Conservation (phyloP, 2,329 filamentous ascomycete species). For the Aspergillus sojae region DNA sequence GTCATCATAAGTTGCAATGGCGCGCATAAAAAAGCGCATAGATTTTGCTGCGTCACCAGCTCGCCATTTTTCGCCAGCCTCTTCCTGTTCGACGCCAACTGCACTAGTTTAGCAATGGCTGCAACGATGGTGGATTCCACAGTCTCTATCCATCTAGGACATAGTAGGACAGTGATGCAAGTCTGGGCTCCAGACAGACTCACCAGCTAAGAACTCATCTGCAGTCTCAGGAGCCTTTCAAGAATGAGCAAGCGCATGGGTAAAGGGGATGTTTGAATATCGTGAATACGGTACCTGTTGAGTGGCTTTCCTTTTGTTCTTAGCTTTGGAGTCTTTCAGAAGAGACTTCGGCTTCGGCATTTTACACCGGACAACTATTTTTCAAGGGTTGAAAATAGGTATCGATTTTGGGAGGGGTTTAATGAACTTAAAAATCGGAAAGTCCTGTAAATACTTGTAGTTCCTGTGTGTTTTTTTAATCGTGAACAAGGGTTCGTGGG, state of each 20-base stretch:
- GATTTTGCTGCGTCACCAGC: constrained; percentile 70
- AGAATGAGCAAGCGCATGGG: neutral
- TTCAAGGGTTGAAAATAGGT: neutral
- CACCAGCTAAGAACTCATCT: constrained; percentile 68
- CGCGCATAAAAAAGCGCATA: constrained; percentile 60
- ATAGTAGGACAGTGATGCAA: neutral
- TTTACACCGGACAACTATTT: constrained; percentile 7
- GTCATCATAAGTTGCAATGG: constrained; percentile 67
- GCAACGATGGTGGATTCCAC: neutral
- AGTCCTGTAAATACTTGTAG: neutral
- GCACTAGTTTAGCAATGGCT: neutral
- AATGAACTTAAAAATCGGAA: neutral
- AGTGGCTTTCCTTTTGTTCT: constrained; percentile 41
- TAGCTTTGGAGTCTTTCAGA: constrained; percentile 45
- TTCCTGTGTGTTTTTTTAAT: neutral
- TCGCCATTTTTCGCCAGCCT: constrained; percentile 74
- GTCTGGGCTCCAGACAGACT: constrained; percentile 12
- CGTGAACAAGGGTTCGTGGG: neutral
- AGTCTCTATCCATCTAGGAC: neutral
- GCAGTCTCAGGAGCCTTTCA: constrained; percentile 59
- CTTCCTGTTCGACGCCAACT: constrained; percentile 70
- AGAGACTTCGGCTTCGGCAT: constrained; percentile 46
- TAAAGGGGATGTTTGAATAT: neutral
- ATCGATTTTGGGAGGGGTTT: neutral
- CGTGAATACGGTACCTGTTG: constrained; percentile 36